Evolutionary conservation across 345 rosid species (phyloP).

Genomic region (Linum tenue): DNA sequence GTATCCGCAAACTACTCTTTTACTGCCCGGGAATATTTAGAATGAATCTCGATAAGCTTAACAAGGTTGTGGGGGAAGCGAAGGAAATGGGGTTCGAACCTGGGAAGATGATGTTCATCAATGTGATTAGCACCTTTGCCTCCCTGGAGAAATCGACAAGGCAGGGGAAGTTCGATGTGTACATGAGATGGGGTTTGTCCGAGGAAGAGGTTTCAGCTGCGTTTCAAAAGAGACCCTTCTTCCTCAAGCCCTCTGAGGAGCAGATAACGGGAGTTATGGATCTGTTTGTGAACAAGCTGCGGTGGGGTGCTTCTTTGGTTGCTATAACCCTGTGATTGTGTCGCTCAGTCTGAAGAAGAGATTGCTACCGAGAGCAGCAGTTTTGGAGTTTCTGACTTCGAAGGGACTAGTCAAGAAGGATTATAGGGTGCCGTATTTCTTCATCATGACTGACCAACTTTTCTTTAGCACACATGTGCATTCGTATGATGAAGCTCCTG

Average conservation of each 20-base stretch:
- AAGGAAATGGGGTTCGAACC: slow-evolving; percentile 21
- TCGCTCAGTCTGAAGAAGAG: slow-evolving; percentile 23
- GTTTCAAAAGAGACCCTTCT: slow-evolving; percentile 15
- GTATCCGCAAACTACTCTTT: slow-evolving; percentile 5
- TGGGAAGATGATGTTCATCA: slow-evolving; percentile 1
- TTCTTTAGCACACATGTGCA: slow-evolving; percentile 14
- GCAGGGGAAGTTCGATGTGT: slow-evolving; percentile 13
- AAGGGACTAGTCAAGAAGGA: not conserved
- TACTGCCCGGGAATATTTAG: not conserved
- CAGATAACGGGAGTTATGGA: slow-evolving; percentile 20
- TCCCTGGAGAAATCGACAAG: slow-evolving; percentile 9
- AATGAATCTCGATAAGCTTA: not conserved
- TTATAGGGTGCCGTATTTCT: not conserved
- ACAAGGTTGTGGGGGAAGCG: slow-evolving; percentile 10
- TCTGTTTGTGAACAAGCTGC: slow-evolving; percentile 21
- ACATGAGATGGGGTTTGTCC: slow-evolving; percentile 26
- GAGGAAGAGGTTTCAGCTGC: slow-evolving; percentile 16
- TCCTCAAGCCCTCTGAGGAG: slow-evolving; percentile 17
- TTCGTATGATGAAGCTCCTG: slow-evolving; percentile 8
- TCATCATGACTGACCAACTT: not conserved
- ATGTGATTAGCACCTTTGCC: not conserved
- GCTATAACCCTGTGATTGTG: slow-evolving; percentile 3
- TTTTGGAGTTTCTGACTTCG: slow-evolving; percentile 9
- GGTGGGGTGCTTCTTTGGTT: slow-evolving; percentile 9
- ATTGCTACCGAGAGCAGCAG: slow-evolving; percentile 24